These are phyloP conservation scores for Diaporthe aspalathi DNA, from an alignment of 2,329 filamentous ascomycete genomes.

Conservation along the genomic window DNA sequence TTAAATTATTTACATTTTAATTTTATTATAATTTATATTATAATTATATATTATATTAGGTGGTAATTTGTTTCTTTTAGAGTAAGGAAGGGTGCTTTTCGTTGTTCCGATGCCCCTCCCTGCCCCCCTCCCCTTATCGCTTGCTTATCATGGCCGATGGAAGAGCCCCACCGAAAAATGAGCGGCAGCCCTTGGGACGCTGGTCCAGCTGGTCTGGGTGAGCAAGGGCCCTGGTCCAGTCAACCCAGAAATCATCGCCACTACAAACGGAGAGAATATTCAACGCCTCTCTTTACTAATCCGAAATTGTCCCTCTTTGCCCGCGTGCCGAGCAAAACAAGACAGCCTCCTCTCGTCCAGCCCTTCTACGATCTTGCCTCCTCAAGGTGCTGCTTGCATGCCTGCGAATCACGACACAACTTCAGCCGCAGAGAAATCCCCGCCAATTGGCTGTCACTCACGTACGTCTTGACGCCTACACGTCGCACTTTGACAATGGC, in stretches of 20 bases:
- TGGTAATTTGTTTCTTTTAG: no score
- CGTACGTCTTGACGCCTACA: neutral
- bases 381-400: neutral
- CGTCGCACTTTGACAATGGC: conserved; percentile 56
- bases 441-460: neutral
- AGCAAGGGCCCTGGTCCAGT: neutral
- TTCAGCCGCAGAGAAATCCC: conserved; percentile 13
- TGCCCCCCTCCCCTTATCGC: conserved; percentile 33
- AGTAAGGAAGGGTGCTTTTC: no score
- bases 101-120: no score
- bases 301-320: neutral
- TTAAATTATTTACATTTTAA: no score
- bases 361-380: neutral
- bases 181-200: conserved; percentile 2
- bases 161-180: conserved; percentile 36
- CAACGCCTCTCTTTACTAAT: conserved; percentile 34
- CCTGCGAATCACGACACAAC: neutral
- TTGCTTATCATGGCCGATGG: conserved; percentile 31
- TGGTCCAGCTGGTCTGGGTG: neutral
- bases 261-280: neutral
- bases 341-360: neutral
- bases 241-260: conserved; percentile 38
- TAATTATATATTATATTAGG: no score
- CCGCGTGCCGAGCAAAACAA: neutral
- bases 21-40: no score